phyloP scores from a whole-genome alignment of 2,329 filamentous ascomycete species.

The Epichloe scottii region DNA sequence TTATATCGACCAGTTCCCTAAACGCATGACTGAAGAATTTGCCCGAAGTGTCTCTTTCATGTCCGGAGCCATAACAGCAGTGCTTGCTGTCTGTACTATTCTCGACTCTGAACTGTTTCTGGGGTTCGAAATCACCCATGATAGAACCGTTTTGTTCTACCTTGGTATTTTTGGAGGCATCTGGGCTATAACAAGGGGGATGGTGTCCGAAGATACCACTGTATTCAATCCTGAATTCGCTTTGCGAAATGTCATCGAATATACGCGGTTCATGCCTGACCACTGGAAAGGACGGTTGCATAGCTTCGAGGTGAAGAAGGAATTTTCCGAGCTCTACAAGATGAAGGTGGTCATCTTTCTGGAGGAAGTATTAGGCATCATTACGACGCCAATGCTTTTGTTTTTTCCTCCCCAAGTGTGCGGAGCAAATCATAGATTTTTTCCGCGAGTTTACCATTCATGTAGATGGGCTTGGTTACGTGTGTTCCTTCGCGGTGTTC shows the following conservation, averaged over 20 bases:
- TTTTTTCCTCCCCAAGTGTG: constrained; percentile 74
- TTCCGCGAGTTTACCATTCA: constrained; percentile 97
- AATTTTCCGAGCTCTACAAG: constrained; percentile 86
- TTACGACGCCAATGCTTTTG: constrained; percentile 81
- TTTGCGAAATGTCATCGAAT: constrained; percentile 77
- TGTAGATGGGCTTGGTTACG: constrained; percentile 88
- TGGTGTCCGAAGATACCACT: constrained; percentile 74
- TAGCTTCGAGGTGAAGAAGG: constrained; percentile 80
- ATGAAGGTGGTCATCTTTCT: constrained; percentile 84
- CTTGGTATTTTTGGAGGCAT: constrained; percentile 70
- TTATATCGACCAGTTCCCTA: constrained; percentile 93
- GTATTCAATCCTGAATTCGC: constrained; percentile 90
- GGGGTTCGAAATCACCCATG: constrained; percentile 79
- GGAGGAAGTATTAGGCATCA: constrained; percentile 83
- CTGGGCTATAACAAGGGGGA: constrained; percentile 72
- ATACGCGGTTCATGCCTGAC: constrained; percentile 80
- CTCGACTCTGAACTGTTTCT: constrained; percentile 85
- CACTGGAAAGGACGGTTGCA: constrained; percentile 87
- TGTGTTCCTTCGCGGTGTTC: constrained; percentile 95
- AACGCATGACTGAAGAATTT: constrained; percentile 79
- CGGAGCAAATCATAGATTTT: constrained; percentile 90
- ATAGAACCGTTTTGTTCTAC: constrained; percentile 84
- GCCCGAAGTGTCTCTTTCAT: constrained; percentile 80
- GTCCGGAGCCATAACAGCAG: constrained; percentile 71
- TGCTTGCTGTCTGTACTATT: constrained; percentile 74